Conservation (phyloP, 345 rosid genomes). For the Pelargonium nanum region DNA sequence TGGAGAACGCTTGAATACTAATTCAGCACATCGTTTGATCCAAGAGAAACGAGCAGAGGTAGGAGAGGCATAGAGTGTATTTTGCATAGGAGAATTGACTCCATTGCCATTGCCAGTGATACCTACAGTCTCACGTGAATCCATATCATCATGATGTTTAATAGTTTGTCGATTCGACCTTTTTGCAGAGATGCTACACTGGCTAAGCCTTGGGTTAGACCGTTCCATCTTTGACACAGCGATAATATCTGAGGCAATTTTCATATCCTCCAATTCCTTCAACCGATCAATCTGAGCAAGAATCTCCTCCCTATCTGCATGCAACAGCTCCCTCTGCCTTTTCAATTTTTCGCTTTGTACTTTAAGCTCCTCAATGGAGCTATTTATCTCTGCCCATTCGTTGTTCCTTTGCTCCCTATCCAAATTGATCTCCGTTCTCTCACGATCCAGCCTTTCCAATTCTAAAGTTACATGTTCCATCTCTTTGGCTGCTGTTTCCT, state of each 20-base stretch:
- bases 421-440: conserved; percentile 61
- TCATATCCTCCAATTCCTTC: conserved; percentile 67
- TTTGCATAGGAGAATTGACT: conserved; percentile 28
- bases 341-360: conserved; percentile 65
- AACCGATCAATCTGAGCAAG: conserved; percentile 52
- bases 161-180: conserved; percentile 28
- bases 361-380: conserved; percentile 70
- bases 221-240: conserved; percentile 57
- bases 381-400: conserved; percentile 71
- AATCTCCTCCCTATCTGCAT: conserved; percentile 67
- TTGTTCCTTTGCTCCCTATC: conserved; percentile 74
- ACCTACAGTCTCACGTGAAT: conserved; percentile 19
- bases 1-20: conserved; percentile 55
- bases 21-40: conserved; percentile 57
- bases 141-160: conserved; percentile 27
- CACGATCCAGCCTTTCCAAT: conserved; percentile 68
- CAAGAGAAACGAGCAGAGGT: conserved; percentile 58
- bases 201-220: conserved; percentile 50
- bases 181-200: conserved; percentile 41
- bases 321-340: conserved; percentile 68
- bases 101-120: conserved; percentile 28
- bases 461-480: conserved; percentile 57
- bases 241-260: conserved; percentile 57
- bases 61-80: conserved; percentile 23
- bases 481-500: conserved; percentile 59